Conservation (phyloP, 2,329 filamentous ascomycete genomes). For the Pseudogymnoascus sp. region DNA sequence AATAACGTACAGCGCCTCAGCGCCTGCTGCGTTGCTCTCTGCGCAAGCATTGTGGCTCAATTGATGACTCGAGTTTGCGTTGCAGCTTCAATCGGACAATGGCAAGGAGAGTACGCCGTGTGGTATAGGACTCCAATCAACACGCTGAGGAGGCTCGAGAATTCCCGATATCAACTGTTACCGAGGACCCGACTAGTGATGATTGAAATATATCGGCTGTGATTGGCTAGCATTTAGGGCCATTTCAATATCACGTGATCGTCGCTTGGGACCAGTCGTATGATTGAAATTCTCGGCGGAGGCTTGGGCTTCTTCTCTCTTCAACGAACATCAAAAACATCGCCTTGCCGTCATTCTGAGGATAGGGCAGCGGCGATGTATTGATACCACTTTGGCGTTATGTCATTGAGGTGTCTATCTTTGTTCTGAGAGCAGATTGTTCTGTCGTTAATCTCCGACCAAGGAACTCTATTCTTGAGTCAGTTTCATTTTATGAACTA, state of each 20-base stretch:
- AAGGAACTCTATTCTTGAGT: constrained; percentile 28
- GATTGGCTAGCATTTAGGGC: not conserved
- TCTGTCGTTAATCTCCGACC: constrained; percentile 35
- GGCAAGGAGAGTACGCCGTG: constrained; percentile 8
- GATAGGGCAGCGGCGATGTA: constrained; percentile 24
- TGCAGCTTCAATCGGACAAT: constrained; percentile 3
- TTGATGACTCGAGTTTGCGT: constrained; percentile 11
- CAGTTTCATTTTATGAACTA: constrained; percentile 36
- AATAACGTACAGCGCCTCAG: constrained; percentile 33
- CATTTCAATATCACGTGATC: constrained; percentile 16
- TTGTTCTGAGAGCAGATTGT: constrained; percentile 29
- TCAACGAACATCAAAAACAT: constrained; percentile 27
- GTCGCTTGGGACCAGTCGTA: not conserved
- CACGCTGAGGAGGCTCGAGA: constrained; percentile 6
- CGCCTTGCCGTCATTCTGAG: constrained; percentile 25
- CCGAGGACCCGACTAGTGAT: constrained; percentile 8
- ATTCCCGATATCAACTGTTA: constrained; percentile 9
- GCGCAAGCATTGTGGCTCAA: constrained; percentile 35
- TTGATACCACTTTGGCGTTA: constrained; percentile 22
- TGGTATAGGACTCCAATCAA: constrained; percentile 6
- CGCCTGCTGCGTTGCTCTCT: constrained; percentile 37
- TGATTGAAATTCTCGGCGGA: constrained; percentile 16
- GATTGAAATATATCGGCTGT: constrained; percentile 7
- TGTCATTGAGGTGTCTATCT: constrained; percentile 23
- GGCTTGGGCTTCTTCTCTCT: constrained; percentile 16